These are phyloP conservation scores for Proliferodiscus dingleyae DNA, from an alignment of 2,329 filamentous ascomycete genomes.

Conservation along the genomic window DNA sequence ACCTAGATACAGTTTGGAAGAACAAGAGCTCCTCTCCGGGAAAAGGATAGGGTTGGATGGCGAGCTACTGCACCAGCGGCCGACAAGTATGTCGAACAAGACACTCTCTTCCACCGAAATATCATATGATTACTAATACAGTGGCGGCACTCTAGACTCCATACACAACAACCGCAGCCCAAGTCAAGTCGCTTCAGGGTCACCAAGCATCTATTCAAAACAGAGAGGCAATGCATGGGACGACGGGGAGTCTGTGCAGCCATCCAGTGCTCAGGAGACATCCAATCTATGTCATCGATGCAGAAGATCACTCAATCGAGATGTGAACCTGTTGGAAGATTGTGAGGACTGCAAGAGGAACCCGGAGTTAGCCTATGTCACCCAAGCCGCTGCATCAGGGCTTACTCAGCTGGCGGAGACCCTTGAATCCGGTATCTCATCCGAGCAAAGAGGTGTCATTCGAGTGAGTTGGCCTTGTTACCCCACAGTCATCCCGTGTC, in stretches of 20 bases:
- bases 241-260: conserved; percentile 7
- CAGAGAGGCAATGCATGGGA: conserved; percentile 10
- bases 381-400: conserved; percentile 23
- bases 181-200: conserved; percentile 6
- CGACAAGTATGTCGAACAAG: conserved; percentile 16
- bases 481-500: conserved; percentile 1
- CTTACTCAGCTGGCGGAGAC: conserved; percentile 28
- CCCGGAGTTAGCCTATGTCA: conserved; percentile 21
- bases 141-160: conserved; percentile 11
- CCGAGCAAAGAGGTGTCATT: conserved; percentile 21
- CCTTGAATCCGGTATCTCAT: conserved; percentile 24
- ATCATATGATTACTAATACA: conserved; percentile 14
- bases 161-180: conserved; percentile 12
- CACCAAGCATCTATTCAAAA: neutral
- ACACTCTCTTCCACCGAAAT: neutral
- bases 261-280: conserved; percentile 10
- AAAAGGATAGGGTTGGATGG: conserved; percentile 15
- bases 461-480: conserved; percentile 23
- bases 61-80: conserved; percentile 12
- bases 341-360: conserved; percentile 22
- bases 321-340: conserved; percentile 13
- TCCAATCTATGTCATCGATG: conserved; percentile 22
- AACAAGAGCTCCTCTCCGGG: conserved; percentile 16
- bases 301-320: conserved; percentile 18
- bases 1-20: conserved; percentile 20